Evolutionary conservation across 352 stramenopile species (phyloP), one percentile per base, ranked within the genome.

Genomic region (Aphanomyces stellatus): DNA sequence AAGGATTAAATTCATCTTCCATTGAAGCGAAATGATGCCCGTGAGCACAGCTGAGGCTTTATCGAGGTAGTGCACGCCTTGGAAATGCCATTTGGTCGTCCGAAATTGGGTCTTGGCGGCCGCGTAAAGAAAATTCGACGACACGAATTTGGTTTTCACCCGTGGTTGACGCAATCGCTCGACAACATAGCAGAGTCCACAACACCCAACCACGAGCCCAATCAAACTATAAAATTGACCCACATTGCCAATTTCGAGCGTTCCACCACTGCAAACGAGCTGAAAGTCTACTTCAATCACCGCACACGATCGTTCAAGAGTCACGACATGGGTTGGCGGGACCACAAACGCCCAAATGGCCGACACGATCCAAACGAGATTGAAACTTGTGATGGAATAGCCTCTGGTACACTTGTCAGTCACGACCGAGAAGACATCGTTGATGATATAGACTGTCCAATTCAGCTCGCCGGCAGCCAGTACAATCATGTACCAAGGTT

Each of bases 391-490:
- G 6, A 13, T 41, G 2, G 60, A 37, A 59, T 67, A 67, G 4
- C 25, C 3, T 3, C 28, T 7, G 10, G 60, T 67, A 2, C 42
- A 60, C 46, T 56, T 11, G 31, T 57, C 33, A 0, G 60, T 67
- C 19, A 42, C n/a, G 13, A 67, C 34, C 0, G 60, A 67, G 19
- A 67, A 67, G 17, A 40, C 41, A 31, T 67, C 60, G 30, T 60
- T 67, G 11, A 67, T 25, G 30, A 67, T 67, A 33, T 57, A 67
- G 4, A 67, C 60, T 4, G 57, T 49, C 60, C 60, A 67, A n/a
- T 49, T 67, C 11, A 57, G 15, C 34, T 64, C 56, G 1, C 56
- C 56, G 8, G 56, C 56, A 13, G 41, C n/a, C n/a, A n/a, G n/a
- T n/a, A n/a, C n/a, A n/a, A n/a, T n/a, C n/a, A n/a, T 46, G 37